Base-by-base conservation (phyloP, 1,139 yeast species). In the Hemisphaericaspora lyxosophila region DNA sequence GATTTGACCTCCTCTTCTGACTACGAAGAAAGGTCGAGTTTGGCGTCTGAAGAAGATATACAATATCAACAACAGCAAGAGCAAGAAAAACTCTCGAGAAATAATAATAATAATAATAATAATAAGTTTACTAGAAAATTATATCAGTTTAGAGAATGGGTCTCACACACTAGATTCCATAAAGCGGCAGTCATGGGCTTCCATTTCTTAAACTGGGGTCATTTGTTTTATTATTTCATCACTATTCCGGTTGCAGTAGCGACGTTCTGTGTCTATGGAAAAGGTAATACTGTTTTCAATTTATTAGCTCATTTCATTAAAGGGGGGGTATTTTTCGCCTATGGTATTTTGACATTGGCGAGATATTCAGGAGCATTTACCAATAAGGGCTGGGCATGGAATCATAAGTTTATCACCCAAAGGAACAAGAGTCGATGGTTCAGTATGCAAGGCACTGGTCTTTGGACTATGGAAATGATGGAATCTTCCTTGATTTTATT, bases 251-350 rank as follows among this genome's bases (percentile, higher is more conserved):
- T 88, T 5, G 97, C 94, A n/a, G 55, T 85, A 25, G 89, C 89
- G 5, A 82, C 86, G 3, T 84, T 85, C 35, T 77, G 75, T 39
- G 56, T 83, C 27, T 60, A 88, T 50, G 97, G 96, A 24, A 64
- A 76, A 59, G 89, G 78, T 5, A 58, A 54, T 20, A 67, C 70
- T 15, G 82, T 90, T 5, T 92, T 85, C 64, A 89, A 87, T 54
- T 64, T 92, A 39, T 72, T 90, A 44, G 98, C 98, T 2, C 98
- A 92, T 61, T 87, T 88, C 71, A 90, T 92, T 59, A 92, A 92
- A 62, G 98, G 98, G 42, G 95, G 94, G 11, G 92, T 92, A 3
- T 90, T 92, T 58, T 74, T 88, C 46, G 51, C 75, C 3, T 68
- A 85, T 36, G 98, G 98, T 8, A 44, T 90, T 6, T 60, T 89